phyloP scores from a whole-genome alignment of 2,329 filamentous ascomycete species.

The Coniochaeta sp. region DNA sequence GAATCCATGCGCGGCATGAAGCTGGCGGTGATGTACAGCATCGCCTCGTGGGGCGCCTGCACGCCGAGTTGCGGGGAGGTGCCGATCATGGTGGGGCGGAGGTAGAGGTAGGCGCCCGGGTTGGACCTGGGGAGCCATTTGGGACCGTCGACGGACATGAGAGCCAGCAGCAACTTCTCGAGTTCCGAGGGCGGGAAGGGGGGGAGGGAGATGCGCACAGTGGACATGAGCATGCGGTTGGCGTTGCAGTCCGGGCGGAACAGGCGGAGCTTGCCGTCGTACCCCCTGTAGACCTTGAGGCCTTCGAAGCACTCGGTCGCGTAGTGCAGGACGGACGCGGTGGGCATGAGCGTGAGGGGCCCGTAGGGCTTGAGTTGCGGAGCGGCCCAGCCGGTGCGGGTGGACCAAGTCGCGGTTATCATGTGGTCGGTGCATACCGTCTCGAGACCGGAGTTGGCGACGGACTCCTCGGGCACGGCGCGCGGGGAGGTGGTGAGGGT shows the following conservation, averaged over 20 bases:
- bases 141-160: constrained; percentile 65
- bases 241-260: constrained; percentile 74
- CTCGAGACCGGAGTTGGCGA: constrained; percentile 38
- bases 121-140: constrained; percentile 72
- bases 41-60: constrained; percentile 70
- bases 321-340: constrained; percentile 77
- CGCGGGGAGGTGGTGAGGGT: constrained; percentile 43
- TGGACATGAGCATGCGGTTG: constrained; percentile 54
- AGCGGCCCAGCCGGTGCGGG: constrained; percentile 59
- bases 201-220: constrained; percentile 65
- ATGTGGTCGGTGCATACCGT: constrained; percentile 79
- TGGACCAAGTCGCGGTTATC: constrained; percentile 66
- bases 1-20: constrained; percentile 53
- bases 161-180: constrained; percentile 63
- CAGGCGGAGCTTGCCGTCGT: constrained; percentile 65
- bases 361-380: constrained; percentile 73
- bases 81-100: constrained; percentile 82
- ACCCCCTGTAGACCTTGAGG: constrained; percentile 72
- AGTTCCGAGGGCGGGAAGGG: constrained; percentile 65
- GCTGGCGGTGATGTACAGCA: constrained; percentile 74
- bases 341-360: constrained; percentile 71
- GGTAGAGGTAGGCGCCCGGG: constrained; percentile 69
- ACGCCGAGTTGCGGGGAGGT: constrained; percentile 77
- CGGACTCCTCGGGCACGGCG: constrained; percentile 42
- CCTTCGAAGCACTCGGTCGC: constrained; percentile 90